Evolutionary conservation across 352 stramenopile genomes (phyloP).

Genomic region (Globisporangium nunn): DNA sequence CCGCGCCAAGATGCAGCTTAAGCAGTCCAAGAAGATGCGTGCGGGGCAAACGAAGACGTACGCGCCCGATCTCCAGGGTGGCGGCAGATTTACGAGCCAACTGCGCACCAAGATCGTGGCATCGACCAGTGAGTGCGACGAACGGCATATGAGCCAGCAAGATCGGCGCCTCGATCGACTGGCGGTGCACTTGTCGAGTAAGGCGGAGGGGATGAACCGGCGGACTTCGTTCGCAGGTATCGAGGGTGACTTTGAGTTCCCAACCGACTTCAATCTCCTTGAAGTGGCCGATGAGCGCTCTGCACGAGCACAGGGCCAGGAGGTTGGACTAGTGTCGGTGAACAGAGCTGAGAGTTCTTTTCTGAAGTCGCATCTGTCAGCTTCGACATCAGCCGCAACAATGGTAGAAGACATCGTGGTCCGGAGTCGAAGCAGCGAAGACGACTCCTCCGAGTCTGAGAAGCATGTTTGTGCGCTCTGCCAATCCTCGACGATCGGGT

Average conservation of each 20-base stretch:
- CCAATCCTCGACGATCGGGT: conserved; percentile 46
- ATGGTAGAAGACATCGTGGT: too few relatives aligned
- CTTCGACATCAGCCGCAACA: not conserved
- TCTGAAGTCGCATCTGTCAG: not conserved
- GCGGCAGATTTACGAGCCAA: conserved; percentile 41
- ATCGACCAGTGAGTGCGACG: conserved; percentile 40
- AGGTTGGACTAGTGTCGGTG: not conserved
- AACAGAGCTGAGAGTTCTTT: not conserved
- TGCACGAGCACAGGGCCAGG: not conserved
- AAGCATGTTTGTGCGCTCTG: conserved; percentile 30
- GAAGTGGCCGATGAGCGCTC: not conserved
- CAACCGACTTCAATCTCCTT: conserved; percentile 8
- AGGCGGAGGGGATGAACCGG: conserved; percentile 34
- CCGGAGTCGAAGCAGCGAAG: not conserved
- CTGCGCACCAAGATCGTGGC: conserved; percentile 39
- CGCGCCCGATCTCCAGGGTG: conserved; percentile 32
- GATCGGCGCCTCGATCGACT: conserved; percentile 33
- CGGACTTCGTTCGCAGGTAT: conserved; percentile 9
- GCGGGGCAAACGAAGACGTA: conserved; percentile 44
- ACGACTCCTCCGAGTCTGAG: not conserved
- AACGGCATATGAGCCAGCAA: conserved; percentile 33
- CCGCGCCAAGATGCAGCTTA: conserved; percentile 65
- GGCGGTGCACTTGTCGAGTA: conserved; percentile 30
- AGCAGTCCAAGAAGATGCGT: conserved; percentile 69
- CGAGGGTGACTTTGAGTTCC: conserved; percentile 1